Percentiles rank a stretch among this genome's conserved stretches.
Evolutionary conservation across 148 eudicot species (phyloP).

Genomic region (Polygonum maritimum): DNA sequence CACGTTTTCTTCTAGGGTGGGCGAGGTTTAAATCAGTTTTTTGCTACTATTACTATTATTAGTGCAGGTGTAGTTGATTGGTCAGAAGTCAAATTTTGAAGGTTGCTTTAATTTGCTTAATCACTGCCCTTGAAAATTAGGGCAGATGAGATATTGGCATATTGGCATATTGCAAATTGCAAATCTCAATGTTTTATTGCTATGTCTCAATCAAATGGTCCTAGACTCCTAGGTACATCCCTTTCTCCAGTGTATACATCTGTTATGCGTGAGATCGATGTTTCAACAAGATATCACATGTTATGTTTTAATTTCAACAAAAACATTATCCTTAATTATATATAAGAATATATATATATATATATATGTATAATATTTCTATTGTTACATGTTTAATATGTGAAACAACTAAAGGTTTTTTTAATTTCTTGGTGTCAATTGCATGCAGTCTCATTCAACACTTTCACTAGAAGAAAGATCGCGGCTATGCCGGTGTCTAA

Average conservation of each 20-base stretch:
- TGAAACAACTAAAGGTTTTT: background rate
- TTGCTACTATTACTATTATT: too few relatives aligned
- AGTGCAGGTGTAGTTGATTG: background rate
- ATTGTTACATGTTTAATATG: background rate
- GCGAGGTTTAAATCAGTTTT: background rate
- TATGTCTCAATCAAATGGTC: background rate
- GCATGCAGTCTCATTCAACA: conserved; percentile 73
- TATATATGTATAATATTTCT: background rate
- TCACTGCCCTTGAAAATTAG: background rate
- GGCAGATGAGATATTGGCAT: background rate
- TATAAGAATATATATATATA: background rate
- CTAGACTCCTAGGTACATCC: background rate
- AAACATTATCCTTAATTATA: background rate
- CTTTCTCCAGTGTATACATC: background rate
- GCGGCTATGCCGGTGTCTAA: conserved; percentile 67
- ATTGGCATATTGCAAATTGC: too few relatives aligned
- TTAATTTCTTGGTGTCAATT: background rate
- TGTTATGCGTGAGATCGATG: background rate
- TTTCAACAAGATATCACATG: background rate
- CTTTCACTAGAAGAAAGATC: conserved; percentile 62
- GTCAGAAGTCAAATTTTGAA: background rate
- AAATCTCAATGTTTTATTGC: too few relatives aligned
- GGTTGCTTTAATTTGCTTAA: background rate
- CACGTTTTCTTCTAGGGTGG: background rate
- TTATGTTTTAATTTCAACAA: background rate